Percentiles rank a stretch among this genome's conserved stretches.
These are phyloP conservation scores for Cyberlindnera nakhonratchasimensis DNA, from an alignment of 805 yeast genomes.

Conservation along the genomic window DNA sequence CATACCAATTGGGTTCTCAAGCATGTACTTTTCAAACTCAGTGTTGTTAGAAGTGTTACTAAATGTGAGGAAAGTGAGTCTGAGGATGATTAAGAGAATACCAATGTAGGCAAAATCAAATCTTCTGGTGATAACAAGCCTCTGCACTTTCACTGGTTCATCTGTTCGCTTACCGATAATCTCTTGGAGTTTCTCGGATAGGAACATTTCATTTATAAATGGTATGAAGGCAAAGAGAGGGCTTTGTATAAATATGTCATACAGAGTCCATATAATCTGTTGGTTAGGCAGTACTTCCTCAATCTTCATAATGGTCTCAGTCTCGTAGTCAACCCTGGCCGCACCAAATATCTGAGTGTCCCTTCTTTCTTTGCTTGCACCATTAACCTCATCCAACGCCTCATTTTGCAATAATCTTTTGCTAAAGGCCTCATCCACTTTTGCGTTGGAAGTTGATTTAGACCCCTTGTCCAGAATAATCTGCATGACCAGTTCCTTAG, in stretches of 20 bases:
- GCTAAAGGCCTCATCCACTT: constrained; percentile 30
- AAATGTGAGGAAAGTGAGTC: constrained; percentile 23
- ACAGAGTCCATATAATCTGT: constrained; percentile 22
- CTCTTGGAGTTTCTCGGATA: constrained; percentile 17
- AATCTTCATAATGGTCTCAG: constrained; percentile 21
- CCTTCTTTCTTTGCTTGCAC: constrained; percentile 4
- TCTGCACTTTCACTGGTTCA: constrained; percentile 5
- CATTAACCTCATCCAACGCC: constrained; percentile 35
- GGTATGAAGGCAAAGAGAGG: constrained; percentile 24
- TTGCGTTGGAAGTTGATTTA: constrained; percentile 7
- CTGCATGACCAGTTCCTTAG: constrained; percentile 20
- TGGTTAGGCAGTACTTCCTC: constrained; percentile 24
- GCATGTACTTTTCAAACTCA: constrained; percentile 33
- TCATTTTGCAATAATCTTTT: constrained; percentile 34
- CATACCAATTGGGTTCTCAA: constrained; percentile 44
- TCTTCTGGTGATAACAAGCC: constrained; percentile 18
- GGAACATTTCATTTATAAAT: constrained; percentile 25
- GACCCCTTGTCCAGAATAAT: constrained; percentile 21
- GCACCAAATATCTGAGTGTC: constrained; percentile 17
- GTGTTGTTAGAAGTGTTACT: constrained; percentile 20
- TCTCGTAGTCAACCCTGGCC: constrained; percentile 16
- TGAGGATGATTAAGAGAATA: constrained; percentile 20
- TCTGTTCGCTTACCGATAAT: constrained; percentile 14
- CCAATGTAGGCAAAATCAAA: constrained; percentile 29
- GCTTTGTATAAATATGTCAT: constrained; percentile 22